phyloP scores from a whole-genome alignment of 2,329 filamentous ascomycete genomes.

The Nothomitra cinnamomea region DNA sequence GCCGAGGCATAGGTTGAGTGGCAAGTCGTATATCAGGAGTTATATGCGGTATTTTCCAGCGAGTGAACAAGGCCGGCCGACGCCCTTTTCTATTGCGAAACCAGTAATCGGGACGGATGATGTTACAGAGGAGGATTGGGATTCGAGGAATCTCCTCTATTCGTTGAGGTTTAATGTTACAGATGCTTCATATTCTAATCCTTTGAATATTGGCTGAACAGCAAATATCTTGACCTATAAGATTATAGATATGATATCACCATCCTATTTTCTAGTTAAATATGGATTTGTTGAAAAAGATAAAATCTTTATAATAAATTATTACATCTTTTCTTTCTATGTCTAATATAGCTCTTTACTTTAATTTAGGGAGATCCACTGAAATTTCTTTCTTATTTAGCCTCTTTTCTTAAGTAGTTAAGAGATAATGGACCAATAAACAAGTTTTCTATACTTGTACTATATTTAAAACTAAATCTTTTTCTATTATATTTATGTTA shows the following conservation, averaged over 20 bases:
- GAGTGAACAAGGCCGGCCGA: slow-evolving; percentile 13
- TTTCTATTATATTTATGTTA: background rate
- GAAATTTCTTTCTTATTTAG: background rate
- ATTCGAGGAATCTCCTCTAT: slow-evolving; percentile 16
- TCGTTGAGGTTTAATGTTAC: background rate
- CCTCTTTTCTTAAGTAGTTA: background rate
- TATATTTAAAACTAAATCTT: background rate
- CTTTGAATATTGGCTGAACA: background rate
- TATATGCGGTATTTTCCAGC: slow-evolving; percentile 11
- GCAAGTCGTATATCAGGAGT: slow-evolving; percentile 9
- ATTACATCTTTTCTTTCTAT: background rate
- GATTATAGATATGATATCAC: background rate
- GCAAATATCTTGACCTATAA: background rate
- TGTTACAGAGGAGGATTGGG: slow-evolving; percentile 14
- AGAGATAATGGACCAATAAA: background rate
- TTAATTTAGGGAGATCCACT: background rate
- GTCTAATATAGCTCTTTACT: background rate
- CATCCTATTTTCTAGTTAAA: no score
- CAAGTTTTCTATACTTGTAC: background rate
- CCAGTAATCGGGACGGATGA: background rate
- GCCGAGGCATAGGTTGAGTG: slow-evolving; percentile 13
- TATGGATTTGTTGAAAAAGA: background rate
- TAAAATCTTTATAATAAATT: background rate
- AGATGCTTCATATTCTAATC: background rate
- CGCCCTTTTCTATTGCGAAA: background rate